Percentiles rank a stretch among this genome's conserved stretches.
Conservation (phyloP, 2,329 filamentous ascomycete species). For the Xylariaceae sp. region DNA sequence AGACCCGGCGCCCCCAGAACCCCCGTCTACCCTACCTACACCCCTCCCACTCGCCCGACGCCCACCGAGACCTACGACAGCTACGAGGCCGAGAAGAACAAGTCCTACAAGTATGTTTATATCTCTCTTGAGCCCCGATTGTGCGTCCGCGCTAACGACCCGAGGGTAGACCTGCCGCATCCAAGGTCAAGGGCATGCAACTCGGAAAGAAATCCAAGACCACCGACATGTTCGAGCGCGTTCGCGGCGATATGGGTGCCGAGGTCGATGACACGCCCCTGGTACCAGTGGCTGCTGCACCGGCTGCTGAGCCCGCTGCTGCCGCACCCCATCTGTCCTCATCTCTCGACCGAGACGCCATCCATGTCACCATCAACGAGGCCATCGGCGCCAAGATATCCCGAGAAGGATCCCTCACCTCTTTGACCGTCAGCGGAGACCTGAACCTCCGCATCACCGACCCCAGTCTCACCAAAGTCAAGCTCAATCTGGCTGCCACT, state of each 20-base stretch:
- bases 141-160: conserved; percentile 24
- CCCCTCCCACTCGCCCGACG: conserved; percentile 70
- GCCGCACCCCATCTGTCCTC: conserved; percentile 57
- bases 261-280: conserved; percentile 78
- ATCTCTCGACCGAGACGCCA: conserved; percentile 74
- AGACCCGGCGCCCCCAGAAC: conserved; percentile 67
- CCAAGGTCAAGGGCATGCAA: conserved; percentile 97
- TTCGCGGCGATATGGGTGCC: conserved; percentile 85
- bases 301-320: conserved; percentile 48
- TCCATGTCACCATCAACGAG: conserved; percentile 86
- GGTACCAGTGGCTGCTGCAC: conserved; percentile 51
- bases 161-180: conserved; percentile 53
- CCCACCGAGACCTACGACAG: conserved; percentile 83
- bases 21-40: conserved; percentile 86
- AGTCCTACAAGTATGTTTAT: conserved; percentile 68
- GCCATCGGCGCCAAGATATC: conserved; percentile 87
- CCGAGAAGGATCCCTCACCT: conserved; percentile 81
- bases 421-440: conserved; percentile 86
- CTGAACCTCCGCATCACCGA: conserved; percentile 89
- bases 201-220: conserved; percentile 98
- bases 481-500: conserved; percentile 73
- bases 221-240: conserved; percentile 94
- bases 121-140: not conserved
- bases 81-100: conserved; percentile 98
- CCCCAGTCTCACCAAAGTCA: conserved; percentile 84